Evolutionary conservation across 257 asterid species (phyloP), one percentile per base, ranked within the genome.

Genomic region (Jasminum sambac): DNA sequence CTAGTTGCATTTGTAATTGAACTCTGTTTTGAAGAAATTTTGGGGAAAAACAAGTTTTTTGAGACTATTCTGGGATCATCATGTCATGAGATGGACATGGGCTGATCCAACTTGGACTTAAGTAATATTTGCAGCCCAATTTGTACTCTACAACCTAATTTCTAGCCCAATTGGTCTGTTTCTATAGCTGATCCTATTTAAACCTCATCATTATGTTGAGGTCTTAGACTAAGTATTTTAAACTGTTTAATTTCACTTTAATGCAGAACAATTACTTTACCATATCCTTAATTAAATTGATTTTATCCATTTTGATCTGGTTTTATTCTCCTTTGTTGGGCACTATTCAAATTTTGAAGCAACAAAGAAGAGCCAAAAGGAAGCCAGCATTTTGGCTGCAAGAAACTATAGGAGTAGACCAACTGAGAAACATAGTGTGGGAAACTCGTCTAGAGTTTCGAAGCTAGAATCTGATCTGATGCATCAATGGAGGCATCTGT

Each of bases 341-440:
- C 4, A 34, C 19, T 57, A 9, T 65, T 68, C 34, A 42, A 57
- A 64, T 50, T 48, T 17, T 30, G 19, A 69, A 93, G 98, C 92
- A 64, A 65, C 83, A 61, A 86, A 77, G 73, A 89, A 85, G 84
- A 82, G 90, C 72, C 88, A 86, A 77, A 93, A 79, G 81, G 97
- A 93, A 68, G 95, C 96, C 60, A 86, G 81, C 77, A 76, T 85
- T 70, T 63, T 89, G 82, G 94, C 84, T 43, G 97, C 87, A 77
- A 79, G 66, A 75, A 82, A 71, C 79, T 66, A 64, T 78, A 79
- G 66, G 73, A 75, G 57, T 52, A 76, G 77, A 41, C 81, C 68
- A 44, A 43, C 74, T 63, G 81, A 64, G 52, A 80, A 61, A 62
- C 69, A 67, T 67, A 79, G 63, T 63, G 38, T 55, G 24, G 79